Evolutionary conservation across 2,329 filamentous ascomycete genomes (phyloP).

Genomic region (Xylariaceae sp.): DNA sequence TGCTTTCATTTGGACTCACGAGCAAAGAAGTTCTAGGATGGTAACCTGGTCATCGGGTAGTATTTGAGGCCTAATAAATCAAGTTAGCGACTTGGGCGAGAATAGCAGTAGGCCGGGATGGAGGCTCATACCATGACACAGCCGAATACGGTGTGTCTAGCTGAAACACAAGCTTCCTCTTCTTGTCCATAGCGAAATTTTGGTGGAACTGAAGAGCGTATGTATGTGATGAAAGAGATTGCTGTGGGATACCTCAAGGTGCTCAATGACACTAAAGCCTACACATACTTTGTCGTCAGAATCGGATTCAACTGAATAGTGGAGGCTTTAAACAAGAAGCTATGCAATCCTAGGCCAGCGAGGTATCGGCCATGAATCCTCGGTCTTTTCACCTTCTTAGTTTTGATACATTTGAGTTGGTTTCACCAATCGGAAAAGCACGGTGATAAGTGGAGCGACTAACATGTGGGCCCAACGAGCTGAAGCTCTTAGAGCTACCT

Average conservation of each 20-base stretch:
- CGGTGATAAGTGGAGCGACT: no score
- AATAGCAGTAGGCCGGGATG: not conserved
- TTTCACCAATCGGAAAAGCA: no score
- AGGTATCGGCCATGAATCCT: no score
- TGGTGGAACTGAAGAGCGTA: not conserved
- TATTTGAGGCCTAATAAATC: slow-evolving; percentile 62
- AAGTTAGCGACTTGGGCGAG: not conserved
- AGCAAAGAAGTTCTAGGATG: slow-evolving; percentile 71
- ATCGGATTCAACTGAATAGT: no score
- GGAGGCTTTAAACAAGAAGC: no score
- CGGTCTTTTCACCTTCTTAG: no score
- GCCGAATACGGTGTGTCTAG: slow-evolving; percentile 69
- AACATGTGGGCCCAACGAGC: no score
- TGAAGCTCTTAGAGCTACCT: no score
- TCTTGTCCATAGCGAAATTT: slow-evolving; percentile 48
- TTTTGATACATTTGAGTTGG: no score
- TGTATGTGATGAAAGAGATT: not conserved
- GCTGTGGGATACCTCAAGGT: not conserved
- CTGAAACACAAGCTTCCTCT: slow-evolving; percentile 67
- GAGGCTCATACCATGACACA: slow-evolving; percentile 59
- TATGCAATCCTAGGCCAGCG: no score
- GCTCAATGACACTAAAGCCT: no score
- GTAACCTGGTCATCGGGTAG: slow-evolving; percentile 63
- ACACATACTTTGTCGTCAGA: no score
- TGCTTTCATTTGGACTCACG: slow-evolving; percentile 51